Percentiles rank a stretch among this genome's conserved stretches.
phyloP scores from a whole-genome alignment of 345 rosid species.

The Ceriops zippeliana region DNA sequence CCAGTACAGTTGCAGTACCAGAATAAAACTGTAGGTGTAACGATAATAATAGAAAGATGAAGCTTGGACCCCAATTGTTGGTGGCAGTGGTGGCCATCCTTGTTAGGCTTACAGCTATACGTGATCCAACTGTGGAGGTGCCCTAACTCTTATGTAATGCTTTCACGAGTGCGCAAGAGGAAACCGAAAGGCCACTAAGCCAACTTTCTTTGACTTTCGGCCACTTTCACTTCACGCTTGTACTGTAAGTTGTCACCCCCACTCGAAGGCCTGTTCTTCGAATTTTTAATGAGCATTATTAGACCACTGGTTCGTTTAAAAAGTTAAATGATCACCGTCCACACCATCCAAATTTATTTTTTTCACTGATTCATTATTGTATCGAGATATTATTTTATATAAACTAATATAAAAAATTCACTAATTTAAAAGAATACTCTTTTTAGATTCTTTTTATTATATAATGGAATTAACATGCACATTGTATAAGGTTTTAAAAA shows the following conservation, averaged over 20 bases:
- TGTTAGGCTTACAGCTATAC: background rate
- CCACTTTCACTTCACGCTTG: constrained; percentile 20
- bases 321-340: too few relatives aligned
- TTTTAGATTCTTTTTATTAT: too few relatives aligned
- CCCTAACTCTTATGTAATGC: constrained; percentile 12
- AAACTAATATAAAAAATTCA: too few relatives aligned
- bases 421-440: too few relatives aligned
- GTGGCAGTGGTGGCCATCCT: constrained; percentile 10
- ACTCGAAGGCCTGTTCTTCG: background rate
- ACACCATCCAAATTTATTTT: too few relatives aligned
- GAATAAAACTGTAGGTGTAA: constrained; percentile 42
- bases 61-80: constrained; percentile 16
- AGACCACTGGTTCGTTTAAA: too few relatives aligned
- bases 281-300: too few relatives aligned
- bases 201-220: constrained; percentile 40
- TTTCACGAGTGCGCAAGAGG: too few relatives aligned
- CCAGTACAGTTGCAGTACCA: constrained; percentile 25
- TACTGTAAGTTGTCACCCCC: constrained; percentile 8
- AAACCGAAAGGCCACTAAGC: constrained; percentile 26
- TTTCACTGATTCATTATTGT: too few relatives aligned
- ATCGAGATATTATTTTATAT: too few relatives aligned
- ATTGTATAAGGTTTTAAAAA: too few relatives aligned
- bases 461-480: too few relatives aligned
- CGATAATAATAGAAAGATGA: constrained; percentile 41
- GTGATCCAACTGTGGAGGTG: background rate